Percentiles rank a stretch among this genome's conserved stretches.
Conservation (phyloP, 2,329 filamentous ascomycete species). For the Colletotrichum sp. region DNA sequence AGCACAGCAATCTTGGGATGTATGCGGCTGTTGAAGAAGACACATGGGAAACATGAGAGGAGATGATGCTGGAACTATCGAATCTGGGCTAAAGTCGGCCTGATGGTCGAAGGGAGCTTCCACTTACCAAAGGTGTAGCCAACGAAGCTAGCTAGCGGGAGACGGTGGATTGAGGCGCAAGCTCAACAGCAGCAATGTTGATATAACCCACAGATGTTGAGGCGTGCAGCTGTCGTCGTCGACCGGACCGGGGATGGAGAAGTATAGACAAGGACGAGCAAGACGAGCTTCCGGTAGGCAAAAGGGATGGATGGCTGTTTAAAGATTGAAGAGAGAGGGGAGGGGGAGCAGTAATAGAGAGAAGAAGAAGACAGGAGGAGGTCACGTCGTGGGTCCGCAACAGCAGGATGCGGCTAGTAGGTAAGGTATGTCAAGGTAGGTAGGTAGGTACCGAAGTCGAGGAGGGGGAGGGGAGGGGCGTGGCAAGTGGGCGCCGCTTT, state of each 20-base stretch:
- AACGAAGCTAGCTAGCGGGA: conserved; percentile 10
- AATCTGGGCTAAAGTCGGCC: background rate
- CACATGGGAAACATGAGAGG: background rate
- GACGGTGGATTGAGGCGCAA: background rate
- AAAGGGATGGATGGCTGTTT: background rate
- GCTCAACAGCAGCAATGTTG: background rate
- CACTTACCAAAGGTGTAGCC: background rate
- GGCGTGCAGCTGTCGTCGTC: background rate
- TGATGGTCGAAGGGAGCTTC: background rate
- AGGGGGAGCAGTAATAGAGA: background rate
- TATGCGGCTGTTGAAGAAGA: background rate
- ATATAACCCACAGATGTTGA: background rate
- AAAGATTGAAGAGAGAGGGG: background rate
- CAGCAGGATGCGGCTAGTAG: background rate
- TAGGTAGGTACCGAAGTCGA: background rate
- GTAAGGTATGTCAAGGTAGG: background rate
- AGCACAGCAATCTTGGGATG: background rate
- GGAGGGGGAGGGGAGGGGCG: background rate
- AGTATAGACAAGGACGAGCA: background rate
- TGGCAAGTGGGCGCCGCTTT: conserved; percentile 4
- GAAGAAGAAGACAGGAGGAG: background rate
- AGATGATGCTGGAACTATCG: background rate
- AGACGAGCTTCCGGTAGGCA: background rate
- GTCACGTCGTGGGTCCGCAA: conserved; percentile 11
- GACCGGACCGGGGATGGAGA: background rate